Base-by-base conservation (phyloP, 2,329 filamentous ascomycete species). In the Epichloe brachyelytri region DNA sequence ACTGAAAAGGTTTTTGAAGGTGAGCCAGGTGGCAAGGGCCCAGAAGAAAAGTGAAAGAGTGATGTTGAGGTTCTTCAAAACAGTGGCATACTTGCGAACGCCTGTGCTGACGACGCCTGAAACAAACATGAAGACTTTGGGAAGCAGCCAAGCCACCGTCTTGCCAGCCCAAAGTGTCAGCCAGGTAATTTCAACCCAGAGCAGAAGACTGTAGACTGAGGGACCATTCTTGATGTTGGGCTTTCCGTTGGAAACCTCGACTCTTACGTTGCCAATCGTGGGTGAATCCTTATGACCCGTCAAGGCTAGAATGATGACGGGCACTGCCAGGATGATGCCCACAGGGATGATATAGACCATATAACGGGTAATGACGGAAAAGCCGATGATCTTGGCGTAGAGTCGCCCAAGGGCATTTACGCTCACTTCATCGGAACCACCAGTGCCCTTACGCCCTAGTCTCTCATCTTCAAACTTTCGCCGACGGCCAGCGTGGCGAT, bases 101-200 rank as follows among this genome's bases (percentile, higher is more conserved):
- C 83, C 83, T 14, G 79, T 77, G 63, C 80, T 85, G 62, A 86
- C 76, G 33, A 86, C 79, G 51, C 83, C 83, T 55, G 76, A 78
- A 57, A 85, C 76, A 60, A 84, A 83, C 73, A 85, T 82, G 65
- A 86, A 86, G 49, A 79, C 56, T 39, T 70, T 65, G 0, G 83
- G 82, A 3, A 85, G 61, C 15, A 77, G 61, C 63, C 79, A 79
- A 14, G 83, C 78, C 11, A 80, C 71, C 43, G 85, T 66, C 67
- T 86, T 87, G 56, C 77, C 80, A 17, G 73, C 69, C 83, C 83
- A 87, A 11, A 86, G 72, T 8, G 76, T 73, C 39, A 82, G 66
- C 83, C 83, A 87, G 37, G 82, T 73, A 48, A 83, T 72, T 60
- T 85, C 78, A 57, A 86, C 75, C 83, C 83, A 85, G 46, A 83